These are phyloP conservation scores for Anethum foeniculum DNA, from an alignment of 140 eudicot genomes.

Conservation along the genomic window DNA sequence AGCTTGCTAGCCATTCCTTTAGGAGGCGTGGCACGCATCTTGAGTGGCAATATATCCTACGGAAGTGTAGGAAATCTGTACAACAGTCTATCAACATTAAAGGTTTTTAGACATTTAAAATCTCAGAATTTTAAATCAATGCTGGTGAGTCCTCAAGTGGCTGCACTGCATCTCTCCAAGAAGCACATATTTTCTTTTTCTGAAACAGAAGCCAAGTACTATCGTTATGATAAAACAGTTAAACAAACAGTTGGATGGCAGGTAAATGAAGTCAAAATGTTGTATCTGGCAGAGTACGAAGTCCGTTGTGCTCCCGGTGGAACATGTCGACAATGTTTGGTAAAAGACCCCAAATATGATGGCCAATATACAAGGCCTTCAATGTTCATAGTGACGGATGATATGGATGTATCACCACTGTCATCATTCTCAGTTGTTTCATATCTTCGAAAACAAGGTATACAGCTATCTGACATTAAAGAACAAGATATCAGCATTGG, in stretches of 20 bases:
- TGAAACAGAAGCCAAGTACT: background rate
- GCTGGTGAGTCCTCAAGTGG: background rate
- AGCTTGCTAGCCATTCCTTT: conserved; percentile 8
- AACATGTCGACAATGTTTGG: background rate
- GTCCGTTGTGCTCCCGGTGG: too few relatives aligned
- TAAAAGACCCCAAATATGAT: background rate
- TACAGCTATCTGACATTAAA: background rate
- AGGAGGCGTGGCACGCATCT: background rate
- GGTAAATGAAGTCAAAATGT: background rate
- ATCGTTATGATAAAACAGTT: background rate
- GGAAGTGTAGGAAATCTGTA: background rate
- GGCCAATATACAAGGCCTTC: background rate
- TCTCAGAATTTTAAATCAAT: background rate
- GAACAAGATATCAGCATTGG: conserved; percentile 1
- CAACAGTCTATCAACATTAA: background rate
- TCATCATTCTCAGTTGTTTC: background rate
- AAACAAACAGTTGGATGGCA: too few relatives aligned
- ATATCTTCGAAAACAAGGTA: background rate
- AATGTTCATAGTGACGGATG: conserved; percentile 4
- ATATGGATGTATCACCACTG: background rate
- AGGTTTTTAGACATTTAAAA: background rate
- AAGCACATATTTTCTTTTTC: background rate
- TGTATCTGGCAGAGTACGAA: too few relatives aligned
- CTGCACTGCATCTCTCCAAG: background rate
- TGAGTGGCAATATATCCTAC: background rate